Evolutionary conservation across 140 eudicot genomes (phyloP), one percentile per base, ranked within the genome.

Genomic region (Artemisia princeps): DNA sequence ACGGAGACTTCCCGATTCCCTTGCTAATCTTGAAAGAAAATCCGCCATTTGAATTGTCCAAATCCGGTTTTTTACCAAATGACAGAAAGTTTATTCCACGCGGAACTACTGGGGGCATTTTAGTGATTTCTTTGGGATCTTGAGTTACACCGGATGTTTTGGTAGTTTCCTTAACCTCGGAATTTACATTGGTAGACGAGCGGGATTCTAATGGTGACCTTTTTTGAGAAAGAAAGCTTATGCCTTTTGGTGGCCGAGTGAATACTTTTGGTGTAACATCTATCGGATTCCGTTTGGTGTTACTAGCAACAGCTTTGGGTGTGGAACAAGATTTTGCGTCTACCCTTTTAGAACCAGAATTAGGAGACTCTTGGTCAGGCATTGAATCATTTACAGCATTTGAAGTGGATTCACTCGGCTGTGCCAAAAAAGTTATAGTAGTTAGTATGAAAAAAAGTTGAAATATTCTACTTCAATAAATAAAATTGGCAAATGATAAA

Each of bases 181-280:
- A n/a, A n/a, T n/a, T n/a, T n/a, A n/a, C n/a, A n/a, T n/a, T n/a
- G n/a, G n/a, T n/a, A n/a, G n/a, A n/a, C n/a, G n/a, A n/a, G n/a
- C n/a, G n/a, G n/a, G n/a, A n/a, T n/a, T n/a, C n/a, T n/a, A n/a
- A n/a, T n/a, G n/a, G n/a, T n/a, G n/a, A n/a, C n/a, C n/a, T n/a
- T n/a, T n/a, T n/a, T n/a, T n/a, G n/a, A n/a, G n/a, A n/a, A n/a
- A n/a, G n/a, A n/a, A n/a, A 60, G 70, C 74, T 83, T 60, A 83
- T 70, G 15, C 95, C 95, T 75, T 76, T 83, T 17, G 94, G 96
- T 9, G 88, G 70, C 49, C 40, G 82, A 44, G 51, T 26, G 55
- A 74, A 33, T 45, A 76, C 69, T 54, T 69, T 80, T 62, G 72
- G 68, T 3, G 76, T 61, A 24, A 53, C 15, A 16, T 51, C 64